These are phyloP conservation scores for Helenozyma baotianmanensis DNA, from an alignment of 805 yeast species.

Conservation along the genomic window DNA sequence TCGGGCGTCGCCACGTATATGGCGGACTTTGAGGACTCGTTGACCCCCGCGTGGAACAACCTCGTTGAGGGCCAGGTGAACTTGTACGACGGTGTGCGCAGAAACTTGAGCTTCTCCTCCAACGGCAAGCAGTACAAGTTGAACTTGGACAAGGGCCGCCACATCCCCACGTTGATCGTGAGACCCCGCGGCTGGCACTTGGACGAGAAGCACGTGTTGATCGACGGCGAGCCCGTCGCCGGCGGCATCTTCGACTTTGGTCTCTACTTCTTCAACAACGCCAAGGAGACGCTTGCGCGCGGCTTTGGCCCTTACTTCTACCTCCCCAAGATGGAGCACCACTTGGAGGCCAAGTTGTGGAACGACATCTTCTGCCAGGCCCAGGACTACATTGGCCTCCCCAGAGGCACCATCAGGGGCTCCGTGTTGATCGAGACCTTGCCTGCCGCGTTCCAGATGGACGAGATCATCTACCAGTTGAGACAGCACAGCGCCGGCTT, in stretches of 20 bases:
- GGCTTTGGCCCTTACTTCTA: slow-evolving; percentile 82
- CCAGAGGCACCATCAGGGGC: slow-evolving; percentile 76
- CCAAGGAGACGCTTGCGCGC: slow-evolving; percentile 51
- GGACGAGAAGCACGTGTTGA: slow-evolving; percentile 64
- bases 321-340: slow-evolving; percentile 84
- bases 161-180: slow-evolving; percentile 72
- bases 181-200: slow-evolving; percentile 91
- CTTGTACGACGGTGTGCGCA: slow-evolving; percentile 70
- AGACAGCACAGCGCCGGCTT: slow-evolving; percentile 75
- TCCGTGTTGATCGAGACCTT: slow-evolving; percentile 79
- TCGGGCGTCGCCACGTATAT: slow-evolving; percentile 76
- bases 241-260: slow-evolving; percentile 81
- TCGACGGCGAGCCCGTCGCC: slow-evolving; percentile 72
- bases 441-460: slow-evolving; percentile 85
- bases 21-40: slow-evolving; percentile 84
- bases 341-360: slow-evolving; percentile 79
- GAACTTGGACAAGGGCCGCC: slow-evolving; percentile 45
- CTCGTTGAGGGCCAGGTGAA: slow-evolving; percentile 79
- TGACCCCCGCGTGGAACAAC: slow-evolving; percentile 80
- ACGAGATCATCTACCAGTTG: slow-evolving; percentile 73
- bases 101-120: slow-evolving; percentile 44
- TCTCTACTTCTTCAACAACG: slow-evolving; percentile 72
- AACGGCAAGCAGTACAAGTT: slow-evolving; percentile 43
- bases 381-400: slow-evolving; percentile 63
- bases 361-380: slow-evolving; percentile 73